phyloP scores from a whole-genome alignment of 2,329 filamentous ascomycete species.

The Thelonectria olida region DNA sequence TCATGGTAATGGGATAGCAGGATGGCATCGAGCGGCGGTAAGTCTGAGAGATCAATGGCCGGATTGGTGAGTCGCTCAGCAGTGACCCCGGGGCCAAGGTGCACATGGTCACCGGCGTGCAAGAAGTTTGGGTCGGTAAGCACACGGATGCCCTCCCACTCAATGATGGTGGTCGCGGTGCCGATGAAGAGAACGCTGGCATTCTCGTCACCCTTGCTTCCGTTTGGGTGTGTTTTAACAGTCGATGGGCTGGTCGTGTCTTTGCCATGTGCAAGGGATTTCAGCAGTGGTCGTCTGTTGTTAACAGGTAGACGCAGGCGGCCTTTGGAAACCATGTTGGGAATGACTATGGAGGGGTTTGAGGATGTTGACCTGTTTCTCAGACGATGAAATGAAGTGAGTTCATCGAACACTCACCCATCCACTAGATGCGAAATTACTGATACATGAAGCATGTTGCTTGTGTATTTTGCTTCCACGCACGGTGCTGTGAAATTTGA shows the following conservation, averaged over 20 bases:
- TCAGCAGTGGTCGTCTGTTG: neutral
- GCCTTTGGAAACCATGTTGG: neutral
- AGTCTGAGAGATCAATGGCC: constrained; percentile 65
- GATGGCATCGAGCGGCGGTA: constrained; percentile 68
- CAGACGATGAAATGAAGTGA: too few species aligned
- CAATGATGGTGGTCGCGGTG: constrained; percentile 64
- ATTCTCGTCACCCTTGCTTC: constrained; percentile 24
- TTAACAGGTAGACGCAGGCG: neutral
- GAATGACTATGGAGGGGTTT: too few species aligned
- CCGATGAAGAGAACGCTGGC: constrained; percentile 62
- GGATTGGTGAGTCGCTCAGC: constrained; percentile 65
- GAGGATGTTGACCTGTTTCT: too few species aligned
- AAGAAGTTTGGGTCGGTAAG: constrained; percentile 73
- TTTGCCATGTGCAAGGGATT: neutral
- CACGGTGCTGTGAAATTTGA: too few species aligned
- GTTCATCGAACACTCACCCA: too few species aligned
- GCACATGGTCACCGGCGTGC: constrained; percentile 71
- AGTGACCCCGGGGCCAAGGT: constrained; percentile 70
- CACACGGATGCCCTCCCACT: constrained; percentile 62
- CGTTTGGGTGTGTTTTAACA: constrained; percentile 25
- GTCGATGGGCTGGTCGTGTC: neutral
- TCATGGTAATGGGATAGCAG: constrained; percentile 73
- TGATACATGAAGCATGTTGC: too few species aligned
- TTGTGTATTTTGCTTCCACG: too few species aligned
- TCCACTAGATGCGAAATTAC: too few species aligned